Base-by-base conservation (phyloP, 2,329 filamentous ascomycete genomes). In the Ophiostoma sp. region DNA sequence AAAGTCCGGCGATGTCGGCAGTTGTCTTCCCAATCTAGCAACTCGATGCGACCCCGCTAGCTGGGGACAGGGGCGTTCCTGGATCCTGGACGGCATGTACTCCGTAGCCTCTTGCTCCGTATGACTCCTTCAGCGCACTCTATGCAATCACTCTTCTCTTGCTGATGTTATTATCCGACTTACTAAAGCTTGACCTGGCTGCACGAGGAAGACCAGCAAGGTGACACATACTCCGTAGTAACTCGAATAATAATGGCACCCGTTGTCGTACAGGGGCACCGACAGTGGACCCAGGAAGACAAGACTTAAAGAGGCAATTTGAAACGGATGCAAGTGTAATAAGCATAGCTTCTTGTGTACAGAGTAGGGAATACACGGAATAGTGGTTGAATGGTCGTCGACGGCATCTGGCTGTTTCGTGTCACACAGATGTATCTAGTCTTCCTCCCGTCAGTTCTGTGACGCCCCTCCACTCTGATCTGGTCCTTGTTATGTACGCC, bases 151-250 rank as follows among this genome's bases (percentile, higher is more conserved):
- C 27, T 27, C 27, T 27, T 27, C 27, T 27, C 27, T 27, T 27
- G 2, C 27, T 27, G 27, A 27, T 27, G 27, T 27, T 27, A 27
- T 27, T 27, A 27, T 27, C 27, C 27, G 27, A 27, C 27, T 27
- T 27, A 27, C 27, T 27, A 27, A 27, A 27, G 27, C 27, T 27
- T 27, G 27, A 27, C 27, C 27, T 27, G 27, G 27, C 27, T 27
- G 27, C 27, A 27, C 27, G 27, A 27, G 27, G 27, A 27, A 27
- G 27, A 27, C 16, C 11, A 4, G 4, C 49, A 3, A 7, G 49
- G 49, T 55, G 49, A 55, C 49, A 55, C n/a, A 27, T 55, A n/a
- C n/a, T n/a, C n/a, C n/a, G n/a, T n/a, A 55, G 18, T 55, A 27
- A 27, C n/a, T 27, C 18, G 18, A 18, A 55, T 27, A 27, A 55